Evolutionary conservation across 1,139 yeast genomes (phyloP).

Genomic region (Lizanozyma gosingica): DNA sequence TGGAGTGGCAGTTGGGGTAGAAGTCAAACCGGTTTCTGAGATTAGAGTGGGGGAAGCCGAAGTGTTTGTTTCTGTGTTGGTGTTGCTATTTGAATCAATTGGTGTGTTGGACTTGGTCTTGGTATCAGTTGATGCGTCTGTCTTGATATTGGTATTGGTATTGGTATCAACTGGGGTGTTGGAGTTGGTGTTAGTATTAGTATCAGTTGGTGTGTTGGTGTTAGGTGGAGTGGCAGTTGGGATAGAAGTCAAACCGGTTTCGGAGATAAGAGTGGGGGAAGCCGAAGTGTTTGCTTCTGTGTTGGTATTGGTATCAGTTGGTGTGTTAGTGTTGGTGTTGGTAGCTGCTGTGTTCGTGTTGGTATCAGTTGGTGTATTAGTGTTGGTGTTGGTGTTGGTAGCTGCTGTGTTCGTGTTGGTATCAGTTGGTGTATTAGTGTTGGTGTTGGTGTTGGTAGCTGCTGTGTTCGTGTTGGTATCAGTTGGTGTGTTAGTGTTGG

Average conservation of each 20-base stretch:
- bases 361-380: not conserved
- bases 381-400: not conserved
- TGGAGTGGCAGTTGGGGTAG: constrained; percentile 3
- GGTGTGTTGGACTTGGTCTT: not conserved
- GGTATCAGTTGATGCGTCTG: not conserved
- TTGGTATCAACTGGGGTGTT: not conserved
- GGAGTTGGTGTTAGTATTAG: not conserved
- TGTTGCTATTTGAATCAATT: not conserved
- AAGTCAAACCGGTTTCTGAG: constrained; percentile 1
- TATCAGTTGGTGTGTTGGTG: not conserved
- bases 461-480: no score
- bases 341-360: not conserved
- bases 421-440: not conserved
- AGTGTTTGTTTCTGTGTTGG: not conserved
- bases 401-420: no score
- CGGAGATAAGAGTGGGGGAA: not conserved
- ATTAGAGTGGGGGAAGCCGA: not conserved
- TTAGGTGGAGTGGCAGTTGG: not conserved
- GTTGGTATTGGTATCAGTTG: not conserved
- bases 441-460: no score
- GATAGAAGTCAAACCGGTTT: not conserved
- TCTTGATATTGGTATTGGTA: not conserved
- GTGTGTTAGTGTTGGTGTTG: not conserved
- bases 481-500: no score
- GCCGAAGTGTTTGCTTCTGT: not conserved